Evolutionary conservation across 768 basidiomycete genomes (phyloP), one percentile per base, ranked within the genome.

Genomic region (Rhodotorula taiwanensis): DNA sequence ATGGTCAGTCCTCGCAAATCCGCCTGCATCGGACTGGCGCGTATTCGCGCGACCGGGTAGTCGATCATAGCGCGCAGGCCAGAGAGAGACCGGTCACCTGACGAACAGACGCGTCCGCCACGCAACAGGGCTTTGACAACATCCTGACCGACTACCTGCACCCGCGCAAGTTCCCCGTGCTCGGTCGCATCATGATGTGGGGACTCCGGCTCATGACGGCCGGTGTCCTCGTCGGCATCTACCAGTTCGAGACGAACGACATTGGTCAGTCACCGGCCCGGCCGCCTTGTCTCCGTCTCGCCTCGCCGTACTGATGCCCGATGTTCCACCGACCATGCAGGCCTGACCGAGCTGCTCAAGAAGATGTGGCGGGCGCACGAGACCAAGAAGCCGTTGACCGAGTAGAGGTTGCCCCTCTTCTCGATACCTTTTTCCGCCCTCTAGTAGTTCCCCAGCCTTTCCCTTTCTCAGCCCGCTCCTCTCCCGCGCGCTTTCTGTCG

Each of bases 241-340:
- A 95, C 79, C 87, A 95, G 76, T 97, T 98, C 80, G 97, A 98
- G 79, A 97, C 95, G 47, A 91, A 94, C 74, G 94, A 98, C 75
- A 85, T 99, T 67, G 93, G 95, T 95, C 71, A 70, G 88, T 80
- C 16, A 10, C 36, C 36, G 10, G 36, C 16, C 36, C 36, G 10
- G 9, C 36, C 36, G 10, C 10, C 36, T 9, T 9, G 36, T 16
- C 16, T 39, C 10, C 36, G 9, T 39, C 23, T 31, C 31, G 30
- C 15, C 23, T 34, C 21, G 8, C 31, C 27, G n/a, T 66, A 66
- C 39, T 72, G 62, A 52, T 62, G 66, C 11, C 41, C 47, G 43
- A n/a, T n/a, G n/a, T 36, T n/a, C 31, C 53, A 43, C 56, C 58
- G 20, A 10, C 42, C 54, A 23, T 41, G 9, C 69, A 92, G 91